A percentile compares a stretch with the other conserved stretches of the same genome.
These are phyloP conservation scores for Chamaenerion angustifolium DNA, from an alignment of 345 rosid genomes.

Conservation along the genomic window DNA sequence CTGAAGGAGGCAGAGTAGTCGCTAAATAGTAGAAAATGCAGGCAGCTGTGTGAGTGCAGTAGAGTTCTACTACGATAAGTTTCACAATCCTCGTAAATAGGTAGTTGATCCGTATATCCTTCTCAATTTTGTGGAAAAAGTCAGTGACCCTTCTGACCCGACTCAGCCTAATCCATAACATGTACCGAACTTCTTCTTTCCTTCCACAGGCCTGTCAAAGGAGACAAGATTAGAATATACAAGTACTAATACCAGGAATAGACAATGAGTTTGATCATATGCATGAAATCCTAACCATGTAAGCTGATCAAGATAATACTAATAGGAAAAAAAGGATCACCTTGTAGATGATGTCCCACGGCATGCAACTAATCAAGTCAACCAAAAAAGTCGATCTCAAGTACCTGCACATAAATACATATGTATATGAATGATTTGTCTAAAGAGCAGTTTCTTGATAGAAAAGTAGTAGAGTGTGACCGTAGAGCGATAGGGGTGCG, in stretches of 20 bases:
- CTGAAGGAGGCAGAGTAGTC: conserved; percentile 54
- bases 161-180: conserved; percentile 62
- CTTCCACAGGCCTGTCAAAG: conserved; percentile 33
- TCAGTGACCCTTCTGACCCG: conserved; percentile 41
- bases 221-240: not conserved
- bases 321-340: conserved; percentile 11
- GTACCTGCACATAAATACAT: conserved; percentile 33
- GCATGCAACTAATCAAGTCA: conserved; percentile 63
- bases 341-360: conserved; percentile 81
- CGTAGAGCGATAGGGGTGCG: conserved; percentile 53
- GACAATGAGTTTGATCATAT: not conserved
- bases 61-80: conserved; percentile 70
- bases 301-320: too few relatives aligned
- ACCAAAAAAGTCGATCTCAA: conserved; percentile 50
- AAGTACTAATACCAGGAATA: not conserved
- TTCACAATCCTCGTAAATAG: conserved; percentile 66
- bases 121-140: conserved; percentile 69
- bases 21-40: conserved; percentile 88
- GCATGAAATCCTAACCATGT: too few relatives aligned
- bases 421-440: not conserved
- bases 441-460: not conserved
- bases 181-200: conserved; percentile 58
- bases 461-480: conserved; percentile 7
- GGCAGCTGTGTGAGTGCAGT: conserved; percentile 88
- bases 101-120: conserved; percentile 69